phyloP scores from a whole-genome alignment of 2,329 filamentous ascomycete species.

The Ascochyta pisi region DNA sequence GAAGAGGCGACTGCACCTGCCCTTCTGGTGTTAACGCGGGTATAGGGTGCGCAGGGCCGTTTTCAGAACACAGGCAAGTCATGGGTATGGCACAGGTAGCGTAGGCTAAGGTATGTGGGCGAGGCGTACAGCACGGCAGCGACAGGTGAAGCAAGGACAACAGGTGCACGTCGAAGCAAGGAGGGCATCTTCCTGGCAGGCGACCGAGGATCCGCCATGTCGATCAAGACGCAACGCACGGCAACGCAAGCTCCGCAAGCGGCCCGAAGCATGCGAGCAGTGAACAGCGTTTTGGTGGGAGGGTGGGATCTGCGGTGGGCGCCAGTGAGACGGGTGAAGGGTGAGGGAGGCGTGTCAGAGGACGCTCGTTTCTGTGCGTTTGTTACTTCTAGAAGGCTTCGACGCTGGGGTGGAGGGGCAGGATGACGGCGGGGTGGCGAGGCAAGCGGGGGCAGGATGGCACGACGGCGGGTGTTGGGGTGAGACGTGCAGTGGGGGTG shows the following conservation, averaged over 20 bases:
- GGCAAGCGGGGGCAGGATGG: background rate
- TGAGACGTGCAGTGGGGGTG: too few species aligned
- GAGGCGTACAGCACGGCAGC: background rate
- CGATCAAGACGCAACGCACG: constrained; percentile 8
- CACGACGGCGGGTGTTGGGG: too few species aligned
- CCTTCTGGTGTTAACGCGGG: constrained; percentile 18
- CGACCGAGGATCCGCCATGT: constrained; percentile 10
- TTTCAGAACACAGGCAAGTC: constrained; percentile 7
- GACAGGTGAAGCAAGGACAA: constrained; percentile 6
- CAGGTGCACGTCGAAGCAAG: constrained; percentile 2
- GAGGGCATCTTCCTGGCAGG: constrained; percentile 5
- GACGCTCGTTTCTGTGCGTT: background rate
- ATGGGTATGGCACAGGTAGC: background rate
- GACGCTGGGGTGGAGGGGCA: constrained; percentile 16
- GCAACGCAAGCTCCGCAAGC: constrained; percentile 11
- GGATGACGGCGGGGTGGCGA: constrained; percentile 27
- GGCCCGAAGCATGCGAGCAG: constrained; percentile 11
- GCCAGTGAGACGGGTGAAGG: constrained; percentile 12
- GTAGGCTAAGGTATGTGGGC: background rate
- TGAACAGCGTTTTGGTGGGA: background rate
- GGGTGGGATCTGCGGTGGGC: constrained; percentile 8
- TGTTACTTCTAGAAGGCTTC: constrained; percentile 17
- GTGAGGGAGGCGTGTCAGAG: constrained; percentile 11
- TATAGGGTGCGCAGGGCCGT: background rate
- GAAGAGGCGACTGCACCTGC: constrained; percentile 22